A percentile compares a stretch with the other conserved stretches of the same genome.
Conservation (phyloP, 164 flowering plant species). For the Aristolochia californica region DNA sequence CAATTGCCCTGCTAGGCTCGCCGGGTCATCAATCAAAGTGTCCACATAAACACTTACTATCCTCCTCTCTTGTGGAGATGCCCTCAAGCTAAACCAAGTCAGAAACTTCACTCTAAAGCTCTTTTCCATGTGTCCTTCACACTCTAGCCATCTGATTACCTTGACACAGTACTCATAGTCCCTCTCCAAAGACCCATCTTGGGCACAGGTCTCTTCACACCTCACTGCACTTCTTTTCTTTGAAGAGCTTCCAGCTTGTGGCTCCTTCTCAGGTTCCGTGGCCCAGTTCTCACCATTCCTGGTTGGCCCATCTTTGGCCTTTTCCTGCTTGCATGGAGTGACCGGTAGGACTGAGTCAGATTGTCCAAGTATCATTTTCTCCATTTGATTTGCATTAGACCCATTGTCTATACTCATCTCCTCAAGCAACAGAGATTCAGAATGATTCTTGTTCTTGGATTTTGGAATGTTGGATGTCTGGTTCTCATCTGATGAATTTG, state of each 20-base stretch:
- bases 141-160: conserved; percentile 67
- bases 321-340: conserved; percentile 68
- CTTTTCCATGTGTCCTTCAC: conserved; percentile 68
- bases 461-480: conserved; percentile 22
- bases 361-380: conserved; percentile 29
- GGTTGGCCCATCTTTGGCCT: conserved; percentile 29
- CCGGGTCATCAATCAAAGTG: conserved; percentile 60
- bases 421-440: conserved; percentile 23
- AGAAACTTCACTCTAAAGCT: conserved; percentile 77
- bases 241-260: conserved; percentile 31
- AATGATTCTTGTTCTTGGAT: conserved; percentile 17
- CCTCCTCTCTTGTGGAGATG: conserved; percentile 57
- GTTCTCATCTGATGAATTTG: conserved; percentile 6
- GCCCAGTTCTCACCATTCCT: conserved; percentile 25
- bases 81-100: conserved; percentile 89
- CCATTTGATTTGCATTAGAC: conserved; percentile 30
- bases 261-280: conserved; percentile 27
- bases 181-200: conserved; percentile 27
- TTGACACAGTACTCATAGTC: conserved; percentile 81
- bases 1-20: conserved; percentile 82
- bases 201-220: conserved; percentile 18
- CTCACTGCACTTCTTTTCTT: conserved; percentile 25
- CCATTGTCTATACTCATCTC: conserved; percentile 35
- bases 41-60: conserved; percentile 77
- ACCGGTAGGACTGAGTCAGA: conserved; percentile 47